Evolutionary conservation across 306 rosid species (phyloP), one percentile per base, ranked within the genome.

Genomic region (Astragalus membranaceus): DNA sequence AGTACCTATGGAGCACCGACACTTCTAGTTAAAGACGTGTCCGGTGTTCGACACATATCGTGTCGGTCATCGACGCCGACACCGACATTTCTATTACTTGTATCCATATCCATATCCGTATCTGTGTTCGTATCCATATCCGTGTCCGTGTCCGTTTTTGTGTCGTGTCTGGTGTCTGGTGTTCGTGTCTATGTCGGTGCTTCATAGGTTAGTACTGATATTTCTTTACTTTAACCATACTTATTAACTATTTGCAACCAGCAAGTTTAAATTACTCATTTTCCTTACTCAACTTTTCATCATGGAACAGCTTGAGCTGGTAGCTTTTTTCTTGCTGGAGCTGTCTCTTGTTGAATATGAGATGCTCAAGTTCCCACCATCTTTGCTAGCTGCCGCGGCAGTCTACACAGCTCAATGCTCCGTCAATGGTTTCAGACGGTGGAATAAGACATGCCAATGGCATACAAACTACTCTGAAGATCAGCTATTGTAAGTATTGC

Each of bases 311-410:
- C 83, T 91, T 53, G 95, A 95, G 78, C 71, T 77, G 35, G 70
- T 86, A 10, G 88, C 95, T 29, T 95, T 89, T 85, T 95, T 95
- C 95, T 64, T 95, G 79, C 79, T 89, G 6, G 99, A 95, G 83
- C 95, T 95, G n/a, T 87, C 91, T 35, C 88, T 95, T 0, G 97
- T 95, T 72, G 99, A 95, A 77, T 91, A 85, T 54, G 90, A 86
- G 73, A 95, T 91, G 97, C 77, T 94, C 49, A 83, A 87, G 78
- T 94, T 82, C 70, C 82, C 89, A 11, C 95, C 99, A 61, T 94
- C 99, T 33, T 4, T 87, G 66, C 54, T 89, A 29, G 96, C 99
- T 39, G 99, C 97, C 0, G 82, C 95, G 17, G 99, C 97, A 6
- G 88, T 86, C 65, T 91, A 88, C 44, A 59, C 96, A 0, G 95